These are phyloP conservation scores for Priceomyces fermenticarens DNA, from an alignment of 805 yeast genomes.

Conservation along the genomic window DNA sequence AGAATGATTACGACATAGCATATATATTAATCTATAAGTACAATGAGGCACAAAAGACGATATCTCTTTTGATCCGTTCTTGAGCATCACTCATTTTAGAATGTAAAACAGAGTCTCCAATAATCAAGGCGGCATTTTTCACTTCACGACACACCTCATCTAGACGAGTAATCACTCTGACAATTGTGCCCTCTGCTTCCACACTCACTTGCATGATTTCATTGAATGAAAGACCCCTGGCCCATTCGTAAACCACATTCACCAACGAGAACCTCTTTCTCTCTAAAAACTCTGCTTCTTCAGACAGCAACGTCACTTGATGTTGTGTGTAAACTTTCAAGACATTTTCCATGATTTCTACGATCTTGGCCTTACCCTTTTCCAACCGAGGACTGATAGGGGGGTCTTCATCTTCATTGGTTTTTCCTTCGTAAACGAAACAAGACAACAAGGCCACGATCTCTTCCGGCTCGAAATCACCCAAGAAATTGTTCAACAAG, in stretches of 20 bases:
- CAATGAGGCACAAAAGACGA: conserved; percentile 93
- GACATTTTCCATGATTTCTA: conserved; percentile 64
- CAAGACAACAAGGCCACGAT: conserved; percentile 92
- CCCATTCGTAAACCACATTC: conserved; percentile 98
- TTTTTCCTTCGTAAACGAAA: conserved; percentile 87
- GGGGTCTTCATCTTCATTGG: conserved; percentile 61
- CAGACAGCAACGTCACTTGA: conserved; percentile 75
- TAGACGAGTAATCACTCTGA: conserved; percentile 87
- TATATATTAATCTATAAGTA: conserved; percentile 50
- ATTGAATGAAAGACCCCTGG: conserved; percentile 84
- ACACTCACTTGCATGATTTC: conserved; percentile 86
- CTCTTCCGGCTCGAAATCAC: conserved; percentile 92
- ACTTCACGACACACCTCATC: conserved; percentile 96
- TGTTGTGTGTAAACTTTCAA: conserved; percentile 59
- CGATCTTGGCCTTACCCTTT: conserved; percentile 61
- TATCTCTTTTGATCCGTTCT: conserved; percentile 92
- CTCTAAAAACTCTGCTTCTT: conserved; percentile 81
- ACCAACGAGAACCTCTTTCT: conserved; percentile 84
- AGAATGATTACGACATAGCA: neutral
- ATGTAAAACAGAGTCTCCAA: conserved; percentile 90
- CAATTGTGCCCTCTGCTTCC: conserved; percentile 95
- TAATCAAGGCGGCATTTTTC: conserved; percentile 86
- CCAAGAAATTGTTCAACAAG: conserved; percentile 85
- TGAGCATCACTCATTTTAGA: conserved; percentile 89
- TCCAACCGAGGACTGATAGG: conserved; percentile 77